Evolutionary conservation across 1,284 basidiomycete genomes (phyloP).

Genomic region (Ustilago curta): DNA sequence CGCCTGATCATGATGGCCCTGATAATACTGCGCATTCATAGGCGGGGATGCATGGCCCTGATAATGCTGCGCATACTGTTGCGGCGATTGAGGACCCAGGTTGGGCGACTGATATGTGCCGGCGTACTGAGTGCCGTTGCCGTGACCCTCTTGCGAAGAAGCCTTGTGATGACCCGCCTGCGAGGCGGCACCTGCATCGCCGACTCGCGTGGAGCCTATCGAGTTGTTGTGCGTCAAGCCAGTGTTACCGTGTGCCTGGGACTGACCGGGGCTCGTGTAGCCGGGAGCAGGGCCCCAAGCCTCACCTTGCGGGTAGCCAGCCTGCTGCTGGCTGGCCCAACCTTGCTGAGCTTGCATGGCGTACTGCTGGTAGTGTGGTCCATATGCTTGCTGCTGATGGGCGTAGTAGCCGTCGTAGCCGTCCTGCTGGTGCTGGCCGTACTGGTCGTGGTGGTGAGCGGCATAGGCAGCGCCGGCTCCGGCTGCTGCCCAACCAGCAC

Average conservation of each 20-base stretch:
- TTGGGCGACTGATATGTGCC: slow-evolving; percentile 31
- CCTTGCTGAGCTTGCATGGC: slow-evolving; percentile 36
- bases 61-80: slow-evolving; percentile 45
- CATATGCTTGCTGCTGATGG: slow-evolving; percentile 24
- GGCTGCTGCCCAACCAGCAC: slow-evolving; percentile 31
- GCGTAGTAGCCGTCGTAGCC: slow-evolving; percentile 51
- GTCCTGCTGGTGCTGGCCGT: slow-evolving; percentile 30
- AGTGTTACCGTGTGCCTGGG: slow-evolving; percentile 31
- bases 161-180: slow-evolving; percentile 20
- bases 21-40: slow-evolving; percentile 28
- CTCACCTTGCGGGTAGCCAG: slow-evolving; percentile 22
- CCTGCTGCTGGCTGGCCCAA: slow-evolving; percentile 23
- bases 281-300: slow-evolving; percentile 48
- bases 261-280: slow-evolving; percentile 30
- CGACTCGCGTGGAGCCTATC: slow-evolving; percentile 37
- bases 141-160: slow-evolving; percentile 44
- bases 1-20: slow-evolving; percentile 21
- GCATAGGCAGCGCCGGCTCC: slow-evolving; percentile 18
- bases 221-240: slow-evolving; percentile 35
- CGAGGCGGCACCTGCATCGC: slow-evolving; percentile 19
- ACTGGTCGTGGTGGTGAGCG: slow-evolving; percentile 23
- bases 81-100: slow-evolving; percentile 22
- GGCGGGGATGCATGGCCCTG: slow-evolving; percentile 29
- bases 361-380: slow-evolving; percentile 42
- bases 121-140: slow-evolving; percentile 22